Conservation (phyloP, 345 rosid genomes). For the Pistacia vera region DNA sequence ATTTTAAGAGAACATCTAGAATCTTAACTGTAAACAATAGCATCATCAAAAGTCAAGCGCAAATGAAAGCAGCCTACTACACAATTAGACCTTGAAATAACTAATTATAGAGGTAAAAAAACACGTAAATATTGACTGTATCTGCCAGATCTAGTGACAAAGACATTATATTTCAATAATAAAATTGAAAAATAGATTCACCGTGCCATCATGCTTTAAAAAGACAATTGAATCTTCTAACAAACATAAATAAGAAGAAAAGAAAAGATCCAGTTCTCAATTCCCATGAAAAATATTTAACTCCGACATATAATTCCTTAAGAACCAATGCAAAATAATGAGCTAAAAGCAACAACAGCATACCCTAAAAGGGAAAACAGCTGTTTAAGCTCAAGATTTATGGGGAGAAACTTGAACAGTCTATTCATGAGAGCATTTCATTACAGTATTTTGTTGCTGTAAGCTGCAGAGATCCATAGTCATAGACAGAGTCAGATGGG, state of each 20-base stretch:
- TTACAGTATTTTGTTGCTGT: background rate
- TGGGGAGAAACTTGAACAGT: background rate
- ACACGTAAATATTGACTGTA: background rate
- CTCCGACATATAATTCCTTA: background rate
- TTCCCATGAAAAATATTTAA: background rate
- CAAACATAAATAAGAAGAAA: background rate
- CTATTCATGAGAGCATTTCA: background rate
- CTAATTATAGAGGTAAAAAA: background rate
- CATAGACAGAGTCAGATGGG: too few relatives aligned
- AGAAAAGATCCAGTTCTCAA: background rate
- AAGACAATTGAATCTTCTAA: background rate
- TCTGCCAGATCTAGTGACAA: background rate
- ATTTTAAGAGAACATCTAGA: background rate
- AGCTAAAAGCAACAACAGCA: background rate
- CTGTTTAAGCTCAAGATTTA: background rate
- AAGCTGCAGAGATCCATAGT: background rate
- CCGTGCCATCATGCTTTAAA: background rate
- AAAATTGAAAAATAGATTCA: background rate
- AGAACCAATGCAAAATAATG: background rate
- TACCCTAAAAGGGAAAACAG: background rate
- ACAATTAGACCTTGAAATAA: slow-evolving; percentile 1
- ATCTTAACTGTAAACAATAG: background rate
- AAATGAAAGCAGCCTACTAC: background rate
- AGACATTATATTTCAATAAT: background rate
- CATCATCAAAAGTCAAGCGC: background rate